Evolutionary conservation across 495 filamentous ascomycete genomes (phyloP), one percentile per base, ranked within the genome.

Genomic region (Daldinia grandis): DNA sequence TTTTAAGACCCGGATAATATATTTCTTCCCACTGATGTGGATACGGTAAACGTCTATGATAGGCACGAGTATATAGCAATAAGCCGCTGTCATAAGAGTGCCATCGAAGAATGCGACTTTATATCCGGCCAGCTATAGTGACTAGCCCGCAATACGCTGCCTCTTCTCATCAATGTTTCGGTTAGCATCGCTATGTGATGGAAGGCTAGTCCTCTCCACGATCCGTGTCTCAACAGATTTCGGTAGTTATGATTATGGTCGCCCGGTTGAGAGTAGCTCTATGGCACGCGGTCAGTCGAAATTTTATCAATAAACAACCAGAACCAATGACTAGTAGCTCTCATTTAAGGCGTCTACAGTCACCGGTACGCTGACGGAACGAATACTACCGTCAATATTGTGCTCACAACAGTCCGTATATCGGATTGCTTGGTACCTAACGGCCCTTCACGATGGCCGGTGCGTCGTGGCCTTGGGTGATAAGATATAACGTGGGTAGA

Each of bases 91-190:
- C 57, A 68, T 64, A 62, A 59, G 69, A 54, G 60, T 37, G 50
- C 30, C 25, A 53, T 54, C 31, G 55, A 63, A 38, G 40, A 47
- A 64, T 68, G 64, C 44, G 37, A 63, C 51, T 62, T 50, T 51
- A 62, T 64, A 72, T 44, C 38, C 33, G 53, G 59, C 55, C 37
- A 30, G 55, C 51, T 68, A 65, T 72, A 64, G 56, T 62, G 56
- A 68, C 44, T 10, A 64, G 37, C 54, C 59, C 37, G 50, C 40
- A 37, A 38, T 35, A 61, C 28, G 30, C 21, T 19, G 55, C 60
- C 30, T 24, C 57, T 55, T 37, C 47, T 31, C 42, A 49, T 58
- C 47, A 61, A 56, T 42, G 55, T 44, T n/a, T 64, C 64, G 59
- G 69, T 19, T 67, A 67, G 47, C 30, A 38, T 67, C 69, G 69